Percentiles rank a stretch among this genome's conserved stretches.
phyloP scores from a whole-genome alignment of 2,329 filamentous ascomycete species.

The Lecanicillium sp. region DNA sequence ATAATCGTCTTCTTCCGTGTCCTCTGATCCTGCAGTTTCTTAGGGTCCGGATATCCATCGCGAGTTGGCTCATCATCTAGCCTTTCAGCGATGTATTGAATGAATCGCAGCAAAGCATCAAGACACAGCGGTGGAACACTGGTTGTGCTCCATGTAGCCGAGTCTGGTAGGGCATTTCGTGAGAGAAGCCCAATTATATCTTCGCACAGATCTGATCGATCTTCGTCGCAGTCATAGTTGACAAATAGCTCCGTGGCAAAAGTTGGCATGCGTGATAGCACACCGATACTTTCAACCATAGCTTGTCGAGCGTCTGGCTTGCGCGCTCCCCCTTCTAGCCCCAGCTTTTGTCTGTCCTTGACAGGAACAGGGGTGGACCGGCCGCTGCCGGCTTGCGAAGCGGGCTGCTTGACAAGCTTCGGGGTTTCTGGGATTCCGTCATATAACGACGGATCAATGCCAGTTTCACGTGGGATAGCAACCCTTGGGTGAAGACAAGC shows the following conservation, averaged over 20 bases:
- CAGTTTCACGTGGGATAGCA: conserved; percentile 82
- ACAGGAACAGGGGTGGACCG: conserved; percentile 84
- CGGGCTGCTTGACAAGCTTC: conserved; percentile 70
- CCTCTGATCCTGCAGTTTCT: conserved; percentile 60
- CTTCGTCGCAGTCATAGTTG: conserved; percentile 95
- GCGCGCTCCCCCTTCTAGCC: conserved; percentile 81
- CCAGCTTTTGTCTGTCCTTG: conserved; percentile 85
- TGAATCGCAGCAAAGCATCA: conserved; percentile 81
- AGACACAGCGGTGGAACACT: conserved; percentile 93
- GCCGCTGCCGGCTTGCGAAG: conserved; percentile 69
- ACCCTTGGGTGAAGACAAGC: conserved; percentile 90
- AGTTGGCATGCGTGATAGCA: conserved; percentile 82
- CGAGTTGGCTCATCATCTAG: conserved; percentile 59
- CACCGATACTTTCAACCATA: conserved; percentile 95
- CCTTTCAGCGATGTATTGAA: conserved; percentile 86
- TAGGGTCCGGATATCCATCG: conserved; percentile 59
- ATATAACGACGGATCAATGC: conserved; percentile 86
- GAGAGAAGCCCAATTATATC: conserved; percentile 91
- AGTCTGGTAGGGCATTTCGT: conserved; percentile 91
- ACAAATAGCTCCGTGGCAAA: conserved; percentile 95
- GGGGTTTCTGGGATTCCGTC: conserved; percentile 88
- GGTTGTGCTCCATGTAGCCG: conserved; percentile 96
- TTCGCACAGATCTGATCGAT: conserved; percentile 85
- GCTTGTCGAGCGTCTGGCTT: conserved; percentile 94
- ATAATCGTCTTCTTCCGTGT: conserved; percentile 82